phyloP scores from a whole-genome alignment of 768 basidiomycete genomes.

The Lentinula raphanica region DNA sequence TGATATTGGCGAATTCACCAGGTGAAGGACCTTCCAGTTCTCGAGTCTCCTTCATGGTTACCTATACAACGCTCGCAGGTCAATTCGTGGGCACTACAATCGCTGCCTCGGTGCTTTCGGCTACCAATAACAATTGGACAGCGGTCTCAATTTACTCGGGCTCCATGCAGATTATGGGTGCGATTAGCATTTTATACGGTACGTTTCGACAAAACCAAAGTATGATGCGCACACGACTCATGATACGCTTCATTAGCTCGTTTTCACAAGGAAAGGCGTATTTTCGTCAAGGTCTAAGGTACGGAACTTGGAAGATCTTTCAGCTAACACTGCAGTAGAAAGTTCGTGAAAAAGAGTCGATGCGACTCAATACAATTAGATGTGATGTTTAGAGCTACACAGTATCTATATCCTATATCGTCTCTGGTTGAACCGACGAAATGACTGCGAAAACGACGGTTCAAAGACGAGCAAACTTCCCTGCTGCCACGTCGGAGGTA shows the following conservation, averaged over 20 bases:
- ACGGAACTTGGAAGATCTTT: neutral
- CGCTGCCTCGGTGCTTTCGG: conserved; percentile 24
- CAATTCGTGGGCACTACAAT: conserved; percentile 27
- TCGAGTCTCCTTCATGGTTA: too few species aligned
- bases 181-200: conserved; percentile 26
- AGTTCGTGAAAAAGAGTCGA: too few species aligned
- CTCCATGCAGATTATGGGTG: conserved; percentile 22
- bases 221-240: neutral
- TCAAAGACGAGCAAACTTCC: neutral
- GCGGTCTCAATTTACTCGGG: conserved; percentile 26
- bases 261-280: neutral
- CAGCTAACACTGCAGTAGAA: neutral
- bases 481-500: neutral
- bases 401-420: too few species aligned
- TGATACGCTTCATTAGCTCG: neutral
- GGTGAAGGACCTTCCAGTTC: too few species aligned
- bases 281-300: neutral
- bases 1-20: conserved; percentile 19
- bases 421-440: too few species aligned
- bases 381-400: too few species aligned
- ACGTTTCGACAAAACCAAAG: neutral
- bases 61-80: too few species aligned
- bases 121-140: conserved; percentile 24
- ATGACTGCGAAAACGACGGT: neutral
- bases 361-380: too few species aligned